phyloP scores from a whole-genome alignment of 352 stramenopile species.

The Phytophthora macrochlamydospora region DNA sequence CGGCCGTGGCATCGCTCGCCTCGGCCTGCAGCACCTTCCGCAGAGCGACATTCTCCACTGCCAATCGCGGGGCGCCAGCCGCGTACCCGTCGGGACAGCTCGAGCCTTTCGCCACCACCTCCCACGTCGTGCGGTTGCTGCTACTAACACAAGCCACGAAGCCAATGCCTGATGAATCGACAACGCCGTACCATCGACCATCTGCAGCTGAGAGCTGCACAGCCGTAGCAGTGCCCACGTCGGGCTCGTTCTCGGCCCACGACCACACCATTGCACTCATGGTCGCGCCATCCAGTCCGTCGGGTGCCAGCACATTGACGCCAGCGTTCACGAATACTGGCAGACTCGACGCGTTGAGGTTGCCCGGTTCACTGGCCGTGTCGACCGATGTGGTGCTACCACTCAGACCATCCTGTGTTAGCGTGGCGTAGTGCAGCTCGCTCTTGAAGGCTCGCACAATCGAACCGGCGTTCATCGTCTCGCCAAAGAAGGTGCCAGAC shows the following conservation, averaged over 20 bases:
- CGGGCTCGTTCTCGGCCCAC: slow-evolving; percentile 61
- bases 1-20: slow-evolving; percentile 36
- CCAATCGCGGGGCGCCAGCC: slow-evolving; percentile 38
- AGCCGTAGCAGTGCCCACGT: slow-evolving; percentile 30
- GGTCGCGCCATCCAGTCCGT: slow-evolving; percentile 52
- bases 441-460: slow-evolving; percentile 58
- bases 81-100: slow-evolving; percentile 47
- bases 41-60: slow-evolving; percentile 59
- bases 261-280: slow-evolving; percentile 69
- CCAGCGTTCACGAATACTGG: slow-evolving; percentile 53
- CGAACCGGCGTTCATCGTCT: slow-evolving; percentile 46
- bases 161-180: slow-evolving; percentile 41
- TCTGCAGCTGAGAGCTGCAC: slow-evolving; percentile 55
- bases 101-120: slow-evolving; percentile 50
- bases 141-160: slow-evolving; percentile 64
- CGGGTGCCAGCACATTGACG: slow-evolving; percentile 66
- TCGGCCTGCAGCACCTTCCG: slow-evolving; percentile 32
- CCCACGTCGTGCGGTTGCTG: slow-evolving; percentile 50
- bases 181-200: slow-evolving; percentile 61
- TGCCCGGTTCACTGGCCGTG: slow-evolving; percentile 25
- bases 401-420: slow-evolving; percentile 41
- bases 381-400: slow-evolving; percentile 21
- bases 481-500: slow-evolving; percentile 44
- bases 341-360: slow-evolving; percentile 45
- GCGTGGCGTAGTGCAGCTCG: slow-evolving; percentile 54